Percentiles rank a stretch among this genome's conserved stretches.
These are phyloP conservation scores for Dendrocalamus latiflorus DNA, from an alignment of 202 grass and related monocot genomes.

Conservation along the genomic window DNA sequence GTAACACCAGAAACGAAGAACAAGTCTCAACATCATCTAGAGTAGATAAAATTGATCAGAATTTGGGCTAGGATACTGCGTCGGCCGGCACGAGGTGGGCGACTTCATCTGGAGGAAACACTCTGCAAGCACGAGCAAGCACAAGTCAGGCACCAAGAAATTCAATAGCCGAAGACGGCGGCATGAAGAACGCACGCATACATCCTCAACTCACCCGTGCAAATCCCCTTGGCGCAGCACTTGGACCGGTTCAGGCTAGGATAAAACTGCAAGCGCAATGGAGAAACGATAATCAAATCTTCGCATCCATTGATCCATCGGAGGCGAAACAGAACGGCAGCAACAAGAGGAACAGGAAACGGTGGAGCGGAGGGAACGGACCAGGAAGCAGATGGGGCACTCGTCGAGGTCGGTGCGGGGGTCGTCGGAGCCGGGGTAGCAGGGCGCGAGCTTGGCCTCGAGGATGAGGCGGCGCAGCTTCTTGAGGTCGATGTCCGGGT, in stretches of 20 bases:
- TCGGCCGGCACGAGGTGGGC: no score
- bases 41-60: no score
- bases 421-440: conserved; percentile 66
- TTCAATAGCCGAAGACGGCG: no score
- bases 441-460: conserved; percentile 81
- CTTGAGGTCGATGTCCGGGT: conserved; percentile 69
- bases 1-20: neutral
- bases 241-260: conserved; percentile 85
- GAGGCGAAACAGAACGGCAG: neutral
- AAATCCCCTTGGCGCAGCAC: conserved; percentile 94
- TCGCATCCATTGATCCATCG: neutral
- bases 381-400: conserved; percentile 95
- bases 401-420: conserved; percentile 63
- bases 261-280: conserved; percentile 44
- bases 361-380: neutral
- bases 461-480: conserved; percentile 82
- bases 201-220: no score
- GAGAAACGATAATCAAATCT: neutral
- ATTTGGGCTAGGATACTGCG: no score
- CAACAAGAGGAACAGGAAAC: neutral
- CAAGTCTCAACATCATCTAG: neutral
- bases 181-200: no score
- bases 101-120: no score
- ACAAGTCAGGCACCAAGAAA: no score
- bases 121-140: no score